phyloP scores from a whole-genome alignment of 2,329 filamentous ascomycete species.

The Colletotrichum lindemuthianum region DNA sequence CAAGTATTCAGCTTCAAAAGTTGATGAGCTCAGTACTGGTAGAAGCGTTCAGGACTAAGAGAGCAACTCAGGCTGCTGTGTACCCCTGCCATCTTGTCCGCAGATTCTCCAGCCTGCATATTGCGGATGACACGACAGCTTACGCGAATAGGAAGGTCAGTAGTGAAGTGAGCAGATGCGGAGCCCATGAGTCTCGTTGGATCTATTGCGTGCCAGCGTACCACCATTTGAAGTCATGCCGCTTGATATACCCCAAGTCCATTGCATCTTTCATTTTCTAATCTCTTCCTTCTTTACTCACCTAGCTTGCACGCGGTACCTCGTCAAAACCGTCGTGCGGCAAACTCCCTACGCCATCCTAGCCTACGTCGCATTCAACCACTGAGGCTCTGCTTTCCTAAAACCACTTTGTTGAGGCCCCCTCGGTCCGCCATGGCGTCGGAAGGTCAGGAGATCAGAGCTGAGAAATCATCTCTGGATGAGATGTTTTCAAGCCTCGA shows the following conservation, averaged over 20 bases:
- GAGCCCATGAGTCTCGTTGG: no score
- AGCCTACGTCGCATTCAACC: background rate
- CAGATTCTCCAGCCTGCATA: constrained; percentile 2
- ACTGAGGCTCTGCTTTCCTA: accelerated
- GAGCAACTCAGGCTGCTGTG: background rate
- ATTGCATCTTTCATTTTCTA: background rate
- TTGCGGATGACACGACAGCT: constrained; percentile 1
- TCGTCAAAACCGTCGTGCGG: accelerated
- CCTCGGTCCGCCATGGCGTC: background rate
- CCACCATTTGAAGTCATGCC: background rate
- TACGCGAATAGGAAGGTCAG: constrained; percentile 4
- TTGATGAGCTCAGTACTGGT: background rate
- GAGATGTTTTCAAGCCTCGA: background rate
- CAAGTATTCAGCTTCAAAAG: background rate
- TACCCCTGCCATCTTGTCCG: background rate
- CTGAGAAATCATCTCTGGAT: background rate
- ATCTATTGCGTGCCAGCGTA: no score
- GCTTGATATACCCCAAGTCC: background rate
- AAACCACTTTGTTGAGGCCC: background rate
- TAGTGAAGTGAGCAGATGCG: background rate
- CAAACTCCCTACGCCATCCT: background rate
- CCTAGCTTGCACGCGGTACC: background rate
- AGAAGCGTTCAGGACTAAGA: no score
- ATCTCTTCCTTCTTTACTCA: background rate
- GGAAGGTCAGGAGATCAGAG: background rate